These are phyloP conservation scores for Ophiocordyceps unilateralis DNA, from an alignment of 2,329 filamentous ascomycete genomes.

Conservation along the genomic window DNA sequence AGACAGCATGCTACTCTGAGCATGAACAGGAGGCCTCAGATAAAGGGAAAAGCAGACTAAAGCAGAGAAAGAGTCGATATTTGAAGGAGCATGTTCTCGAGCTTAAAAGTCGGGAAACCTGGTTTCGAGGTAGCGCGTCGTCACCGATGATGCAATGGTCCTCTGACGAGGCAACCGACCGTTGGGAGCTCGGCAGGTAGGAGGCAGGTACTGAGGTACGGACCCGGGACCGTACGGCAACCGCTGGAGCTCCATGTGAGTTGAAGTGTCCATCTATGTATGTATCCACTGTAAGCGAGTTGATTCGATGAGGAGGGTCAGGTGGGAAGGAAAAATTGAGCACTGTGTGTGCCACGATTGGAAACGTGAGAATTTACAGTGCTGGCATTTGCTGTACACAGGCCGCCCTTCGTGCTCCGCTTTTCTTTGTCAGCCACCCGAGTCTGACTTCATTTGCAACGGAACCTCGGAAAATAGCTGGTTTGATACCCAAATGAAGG, in stretches of 20 bases:
- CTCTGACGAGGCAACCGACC: neutral
- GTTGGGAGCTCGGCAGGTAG: too few relatives aligned
- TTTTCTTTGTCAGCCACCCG: neutral
- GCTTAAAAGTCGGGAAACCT: neutral
- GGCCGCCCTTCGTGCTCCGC: neutral
- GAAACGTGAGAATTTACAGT: neutral
- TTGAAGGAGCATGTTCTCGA: neutral
- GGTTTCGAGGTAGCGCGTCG: neutral
- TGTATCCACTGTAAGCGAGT: too few relatives aligned
- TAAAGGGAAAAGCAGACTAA: too few relatives aligned
- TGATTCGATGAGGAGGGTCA: neutral
- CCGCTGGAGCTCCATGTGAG: neutral
- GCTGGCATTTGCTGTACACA: neutral
- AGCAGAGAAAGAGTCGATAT: neutral
- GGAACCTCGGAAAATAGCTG: neutral
- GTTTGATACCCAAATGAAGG: neutral
- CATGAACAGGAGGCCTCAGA: neutral
- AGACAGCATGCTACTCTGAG: conserved; percentile 2
- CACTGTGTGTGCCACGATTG: neutral
- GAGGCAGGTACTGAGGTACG: too few relatives aligned
- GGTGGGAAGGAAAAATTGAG: neutral
- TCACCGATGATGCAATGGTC: neutral
- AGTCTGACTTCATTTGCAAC: neutral
- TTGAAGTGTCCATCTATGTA: too few relatives aligned
- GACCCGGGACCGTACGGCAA: too few relatives aligned